Evolutionary conservation across 805 yeast genomes (phyloP), one percentile per base, ranked within the genome.

Genomic region (Kodamaea leandrae): DNA sequence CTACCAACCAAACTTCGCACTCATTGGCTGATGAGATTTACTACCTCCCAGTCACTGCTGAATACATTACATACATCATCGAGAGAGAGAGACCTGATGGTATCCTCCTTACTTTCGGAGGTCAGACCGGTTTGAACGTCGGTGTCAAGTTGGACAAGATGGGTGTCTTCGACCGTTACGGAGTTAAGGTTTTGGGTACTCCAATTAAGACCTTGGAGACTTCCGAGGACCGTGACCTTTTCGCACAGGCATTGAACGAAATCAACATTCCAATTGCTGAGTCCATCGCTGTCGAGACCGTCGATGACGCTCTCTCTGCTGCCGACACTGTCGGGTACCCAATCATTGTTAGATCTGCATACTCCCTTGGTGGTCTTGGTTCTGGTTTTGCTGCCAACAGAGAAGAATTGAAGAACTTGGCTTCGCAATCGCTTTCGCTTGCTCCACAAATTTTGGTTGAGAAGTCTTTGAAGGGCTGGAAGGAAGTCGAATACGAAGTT

Each of bases 31-130:
- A 91, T 60, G 96, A 90, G 66, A 83, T 93, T 48, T 91, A 91
- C 71, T 91, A 84, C 65, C 76, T 93, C 46, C 99, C 99, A 12
- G 98, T 93, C 37, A 93, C 98, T 28, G 86, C 98, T 14, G 99
- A 93, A 63, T 93, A 91, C 66, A 89, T 93, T 53, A 86, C 90
- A 32, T 86, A 93, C 64, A 87, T 93, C 58, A 91, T 93, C 50
- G 96, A 93, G 68, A 82, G 95, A 50, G 99, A 93, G 71, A 79
- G 80, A 53, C 99, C 99, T 29, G 98, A 93, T 66, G 98, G 96
- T 35, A 90, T 93, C 42, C 74, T 91, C 59, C 77, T 91, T 60
- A 91, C 99, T 3, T 93, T 93, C 64, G 99, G 99, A 58, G 99
- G 99, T 52, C 99, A 93, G 72, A 93, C 99, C 24, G 99, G 85